Evolutionary conservation across 208 protist species (phyloP), one percentile per base, ranked within the genome.

Genomic region (Wallacemonas collosoma): DNA sequence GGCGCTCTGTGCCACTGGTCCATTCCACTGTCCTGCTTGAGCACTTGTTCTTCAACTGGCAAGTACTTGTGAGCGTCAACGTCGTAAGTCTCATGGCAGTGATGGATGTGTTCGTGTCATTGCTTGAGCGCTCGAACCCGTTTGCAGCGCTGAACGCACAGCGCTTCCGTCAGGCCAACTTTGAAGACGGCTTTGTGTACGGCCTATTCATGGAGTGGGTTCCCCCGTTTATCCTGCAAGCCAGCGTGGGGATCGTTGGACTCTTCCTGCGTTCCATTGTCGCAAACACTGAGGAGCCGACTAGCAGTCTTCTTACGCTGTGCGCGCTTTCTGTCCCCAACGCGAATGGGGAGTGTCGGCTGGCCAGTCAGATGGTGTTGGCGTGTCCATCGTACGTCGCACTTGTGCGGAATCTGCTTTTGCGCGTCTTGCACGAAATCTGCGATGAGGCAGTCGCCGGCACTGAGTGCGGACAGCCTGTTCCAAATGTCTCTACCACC

Each of bases 21-120:
- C 70, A 74, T 53, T 61, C 5, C 82, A 81, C 71, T 11, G 36
- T 68, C 2, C 56, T 71, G 2, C 45, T 79, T 12, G 88, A 90
- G 61, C 72, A 82, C 70, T 63, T 93, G 39, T 79, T 93, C 41
- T 86, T 91, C 58, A 81, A 90, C 75, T 91, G 86, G 86, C 71
- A 73, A 17, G 44, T 90, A 39, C 75, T 88, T 44, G 55, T 54
- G 14, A 74, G 66, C 43, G 62, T 89, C 45, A 77, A 82, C 36
- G 62, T 73, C 53, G 62, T 58, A n/a, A 69, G 55, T 44, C 73
- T 80, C 58, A 26, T 41, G 12, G 39, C 39, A 2, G 35, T 90
- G 9, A 56, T 89, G 43, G 11, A 41, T 15, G 48, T 47, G 17
- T 55, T 93, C 47, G 72, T 61, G 70, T 60, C 74, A 60, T 55